Conservation (phyloP, 2,329 filamentous ascomycete genomes). For the Diplocarpon rosae region DNA sequence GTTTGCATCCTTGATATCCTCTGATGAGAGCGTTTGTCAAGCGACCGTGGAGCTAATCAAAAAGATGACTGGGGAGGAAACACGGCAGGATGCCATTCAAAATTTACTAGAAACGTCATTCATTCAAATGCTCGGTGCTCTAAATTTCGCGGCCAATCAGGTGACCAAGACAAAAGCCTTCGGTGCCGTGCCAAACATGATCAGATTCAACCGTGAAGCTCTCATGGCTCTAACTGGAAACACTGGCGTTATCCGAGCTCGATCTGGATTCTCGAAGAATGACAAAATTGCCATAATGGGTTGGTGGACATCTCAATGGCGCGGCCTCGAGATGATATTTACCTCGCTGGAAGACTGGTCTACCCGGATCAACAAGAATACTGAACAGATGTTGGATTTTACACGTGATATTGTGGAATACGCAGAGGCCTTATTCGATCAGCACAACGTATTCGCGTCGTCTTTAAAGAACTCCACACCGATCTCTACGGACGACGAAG, state of each 20-base stretch:
- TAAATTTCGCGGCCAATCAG: slow-evolving; percentile 33
- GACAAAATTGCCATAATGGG: slow-evolving; percentile 37
- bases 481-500: slow-evolving; percentile 18
- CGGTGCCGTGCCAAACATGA: slow-evolving; percentile 44
- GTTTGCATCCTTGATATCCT: slow-evolving; percentile 70
- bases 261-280: slow-evolving; percentile 13
- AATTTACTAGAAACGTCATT: slow-evolving; percentile 37
- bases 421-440: slow-evolving; percentile 71
- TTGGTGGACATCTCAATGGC: slow-evolving; percentile 85
- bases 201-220: slow-evolving; percentile 47
- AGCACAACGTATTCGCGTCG: slow-evolving; percentile 67
- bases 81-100: slow-evolving; percentile 39
- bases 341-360: slow-evolving; percentile 78
- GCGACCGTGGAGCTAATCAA: slow-evolving; percentile 76
- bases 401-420: slow-evolving; percentile 93
- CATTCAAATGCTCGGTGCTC: slow-evolving; percentile 33
- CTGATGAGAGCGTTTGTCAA: slow-evolving; percentile 67
- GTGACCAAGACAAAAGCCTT: slow-evolving; percentile 39
- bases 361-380: slow-evolving; percentile 40
- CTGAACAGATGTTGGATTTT: slow-evolving; percentile 69
- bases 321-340: slow-evolving; percentile 69
- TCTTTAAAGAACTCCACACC: slow-evolving; percentile 32
- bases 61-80: slow-evolving; percentile 58
- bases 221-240: slow-evolving; percentile 46
- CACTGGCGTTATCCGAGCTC: slow-evolving; percentile 35